Percentiles rank a stretch among this genome's conserved stretches.
These are phyloP conservation scores for Lignosus rhinocerotis DNA, from an alignment of 1,284 basidiomycete genomes.

Conservation along the genomic window DNA sequence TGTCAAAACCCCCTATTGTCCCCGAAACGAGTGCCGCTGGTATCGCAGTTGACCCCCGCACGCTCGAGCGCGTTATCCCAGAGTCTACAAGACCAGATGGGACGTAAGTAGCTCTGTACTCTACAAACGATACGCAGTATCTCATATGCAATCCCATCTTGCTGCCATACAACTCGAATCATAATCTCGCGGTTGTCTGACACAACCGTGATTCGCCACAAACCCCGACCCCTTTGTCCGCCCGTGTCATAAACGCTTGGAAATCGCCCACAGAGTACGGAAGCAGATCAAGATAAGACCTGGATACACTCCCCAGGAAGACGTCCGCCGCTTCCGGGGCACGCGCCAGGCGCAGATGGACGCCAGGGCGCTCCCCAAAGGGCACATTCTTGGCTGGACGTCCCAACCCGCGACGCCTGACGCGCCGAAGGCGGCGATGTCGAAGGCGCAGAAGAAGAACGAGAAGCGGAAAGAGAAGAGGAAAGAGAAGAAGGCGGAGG, in stretches of 20 bases:
- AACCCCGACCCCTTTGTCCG: neutral
- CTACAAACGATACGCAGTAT: neutral
- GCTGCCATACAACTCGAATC: neutral
- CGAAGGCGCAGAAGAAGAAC: conserved; percentile 77
- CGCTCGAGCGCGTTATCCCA: conserved; percentile 86
- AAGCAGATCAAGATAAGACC: conserved; percentile 91
- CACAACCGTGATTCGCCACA: neutral
- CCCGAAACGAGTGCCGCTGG: conserved; percentile 74
- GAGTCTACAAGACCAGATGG: conserved; percentile 84
- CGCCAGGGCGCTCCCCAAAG: conserved; percentile 60
- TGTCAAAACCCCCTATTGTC: conserved; percentile 78
- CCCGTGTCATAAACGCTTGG: neutral
- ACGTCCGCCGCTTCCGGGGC: conserved; percentile 82
- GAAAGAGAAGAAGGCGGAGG: conserved; percentile 49
- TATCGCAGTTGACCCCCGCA: conserved; percentile 81
- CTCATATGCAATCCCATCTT: neutral
- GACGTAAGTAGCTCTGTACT: conserved; percentile 60
- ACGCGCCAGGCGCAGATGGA: conserved; percentile 75
- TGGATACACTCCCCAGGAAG: conserved; percentile 94
- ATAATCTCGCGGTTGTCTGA: neutral
- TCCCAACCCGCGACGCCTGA: conserved; percentile 48
- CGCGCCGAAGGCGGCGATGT: conserved; percentile 32
- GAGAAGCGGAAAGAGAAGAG: conserved; percentile 73
- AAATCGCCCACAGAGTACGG: conserved; percentile 58
- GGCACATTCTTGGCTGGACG: conserved; percentile 77